Conservation (phyloP, 73 alveolate genomes). For the Breviolum minutum region DNA sequence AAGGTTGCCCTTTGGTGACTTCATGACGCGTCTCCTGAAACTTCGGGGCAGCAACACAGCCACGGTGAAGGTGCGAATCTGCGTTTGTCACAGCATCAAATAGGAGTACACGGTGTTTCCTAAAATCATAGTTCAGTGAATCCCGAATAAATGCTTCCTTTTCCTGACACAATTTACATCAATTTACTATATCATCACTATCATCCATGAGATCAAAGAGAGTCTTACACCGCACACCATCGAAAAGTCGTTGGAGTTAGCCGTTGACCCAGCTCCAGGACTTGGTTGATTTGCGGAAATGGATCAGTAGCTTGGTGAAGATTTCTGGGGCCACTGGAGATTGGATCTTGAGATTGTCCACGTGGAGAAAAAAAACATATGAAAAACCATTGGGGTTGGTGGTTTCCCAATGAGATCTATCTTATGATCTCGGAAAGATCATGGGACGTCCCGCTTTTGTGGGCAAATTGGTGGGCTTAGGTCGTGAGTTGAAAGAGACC, state of each 20-base stretch:
- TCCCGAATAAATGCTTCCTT: no score
- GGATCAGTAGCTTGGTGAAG: slow-evolving; percentile 10
- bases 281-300: slow-evolving; percentile 50
- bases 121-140: background rate
- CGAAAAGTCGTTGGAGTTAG: no score
- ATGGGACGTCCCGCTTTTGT: background rate
- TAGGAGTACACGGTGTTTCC: no score
- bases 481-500: slow-evolving; percentile 19
- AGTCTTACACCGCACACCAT: background rate
- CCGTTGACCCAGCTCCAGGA: background rate
- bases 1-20: slow-evolving; percentile 39
- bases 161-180: background rate
- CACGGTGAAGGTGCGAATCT: background rate
- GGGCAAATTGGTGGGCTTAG: background rate
- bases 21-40: slow-evolving; percentile 38
- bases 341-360: background rate
- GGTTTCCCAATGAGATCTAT: background rate
- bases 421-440: no score
- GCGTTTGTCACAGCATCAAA: no score
- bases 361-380: no score
- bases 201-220: no score
- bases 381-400: background rate
- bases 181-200: background rate
- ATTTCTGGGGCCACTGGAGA: background rate
- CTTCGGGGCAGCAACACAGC: slow-evolving; percentile 58